Conservation (phyloP, 257 asterid species). For the Nicotiana tomentosiformis region DNA sequence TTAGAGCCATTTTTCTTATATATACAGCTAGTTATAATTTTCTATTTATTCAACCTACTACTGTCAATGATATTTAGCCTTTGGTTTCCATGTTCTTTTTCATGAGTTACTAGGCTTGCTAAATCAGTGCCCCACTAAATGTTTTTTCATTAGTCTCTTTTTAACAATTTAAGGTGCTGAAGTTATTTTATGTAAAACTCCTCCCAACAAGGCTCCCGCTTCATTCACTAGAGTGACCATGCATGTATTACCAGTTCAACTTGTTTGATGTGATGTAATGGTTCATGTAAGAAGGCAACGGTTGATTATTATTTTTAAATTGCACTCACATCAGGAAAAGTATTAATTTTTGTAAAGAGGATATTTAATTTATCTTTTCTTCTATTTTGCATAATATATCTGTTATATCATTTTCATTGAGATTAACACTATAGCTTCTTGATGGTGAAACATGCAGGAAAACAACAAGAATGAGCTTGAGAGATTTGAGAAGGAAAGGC, state of each 20-base stretch:
- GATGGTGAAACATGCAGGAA: constrained; percentile 49
- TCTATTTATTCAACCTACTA: background rate
- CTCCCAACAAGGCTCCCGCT: background rate
- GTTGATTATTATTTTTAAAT: background rate
- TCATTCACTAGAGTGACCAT: background rate
- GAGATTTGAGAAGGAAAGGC: constrained; percentile 82
- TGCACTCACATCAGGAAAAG: background rate
- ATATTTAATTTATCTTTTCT: background rate
- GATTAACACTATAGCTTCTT: background rate
- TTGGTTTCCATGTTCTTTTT: background rate
- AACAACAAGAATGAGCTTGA: constrained; percentile 83
- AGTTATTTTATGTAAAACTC: background rate
- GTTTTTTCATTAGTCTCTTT: background rate
- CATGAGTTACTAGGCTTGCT: background rate
- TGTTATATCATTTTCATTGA: background rate
- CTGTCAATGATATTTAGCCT: background rate
- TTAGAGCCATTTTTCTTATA: background rate
- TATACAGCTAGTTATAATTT: background rate
- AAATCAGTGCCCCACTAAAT: background rate
- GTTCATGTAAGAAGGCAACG: background rate
- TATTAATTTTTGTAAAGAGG: background rate
- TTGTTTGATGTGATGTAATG: background rate
- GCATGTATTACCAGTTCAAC: background rate
- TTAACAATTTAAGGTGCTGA: background rate
- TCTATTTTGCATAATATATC: background rate